Percentiles rank a stretch among this genome's conserved stretches.
These are phyloP conservation scores for Blastocladiella emersonii DNA, from an alignment of 371 early-diverging fungal genomes.

Conservation along the genomic window DNA sequence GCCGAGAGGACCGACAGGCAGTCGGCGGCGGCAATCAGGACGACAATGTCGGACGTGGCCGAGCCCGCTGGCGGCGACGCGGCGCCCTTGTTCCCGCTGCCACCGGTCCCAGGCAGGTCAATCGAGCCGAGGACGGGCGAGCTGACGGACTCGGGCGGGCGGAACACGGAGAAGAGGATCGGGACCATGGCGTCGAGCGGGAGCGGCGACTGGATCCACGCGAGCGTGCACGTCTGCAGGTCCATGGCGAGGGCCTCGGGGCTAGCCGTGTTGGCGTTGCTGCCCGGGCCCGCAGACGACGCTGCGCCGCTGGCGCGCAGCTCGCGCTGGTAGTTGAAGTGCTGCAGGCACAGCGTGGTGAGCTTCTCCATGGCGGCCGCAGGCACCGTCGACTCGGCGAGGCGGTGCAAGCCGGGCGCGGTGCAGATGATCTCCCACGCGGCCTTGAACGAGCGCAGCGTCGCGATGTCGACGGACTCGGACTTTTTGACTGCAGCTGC, in stretches of 20 bases:
- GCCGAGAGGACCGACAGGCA: background rate
- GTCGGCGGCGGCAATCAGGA: background rate
- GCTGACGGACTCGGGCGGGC: background rate
- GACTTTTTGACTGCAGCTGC: no score
- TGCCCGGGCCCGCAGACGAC: no score
- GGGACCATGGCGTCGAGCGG: constrained; percentile 1
- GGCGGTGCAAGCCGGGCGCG: background rate
- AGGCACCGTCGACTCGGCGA: background rate
- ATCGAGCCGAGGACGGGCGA: no score
- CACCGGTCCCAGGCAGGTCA: no score
- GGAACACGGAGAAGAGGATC: constrained; percentile 1
- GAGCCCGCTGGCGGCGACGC: background rate
- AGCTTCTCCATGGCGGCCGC: background rate
- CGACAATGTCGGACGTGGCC: background rate
- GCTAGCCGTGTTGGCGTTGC: background rate
- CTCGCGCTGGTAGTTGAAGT: background rate
- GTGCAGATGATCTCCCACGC: background rate
- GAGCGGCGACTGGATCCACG: background rate
- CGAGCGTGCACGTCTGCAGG: constrained; percentile 1
- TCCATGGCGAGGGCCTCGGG: background rate
- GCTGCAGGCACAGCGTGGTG: background rate
- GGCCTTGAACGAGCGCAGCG: background rate
- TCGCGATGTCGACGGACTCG: no score
- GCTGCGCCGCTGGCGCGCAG: no score
- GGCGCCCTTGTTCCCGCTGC: background rate